Conservation (phyloP, 1,139 yeast species). For the Yamadazyma epiphylla region DNA sequence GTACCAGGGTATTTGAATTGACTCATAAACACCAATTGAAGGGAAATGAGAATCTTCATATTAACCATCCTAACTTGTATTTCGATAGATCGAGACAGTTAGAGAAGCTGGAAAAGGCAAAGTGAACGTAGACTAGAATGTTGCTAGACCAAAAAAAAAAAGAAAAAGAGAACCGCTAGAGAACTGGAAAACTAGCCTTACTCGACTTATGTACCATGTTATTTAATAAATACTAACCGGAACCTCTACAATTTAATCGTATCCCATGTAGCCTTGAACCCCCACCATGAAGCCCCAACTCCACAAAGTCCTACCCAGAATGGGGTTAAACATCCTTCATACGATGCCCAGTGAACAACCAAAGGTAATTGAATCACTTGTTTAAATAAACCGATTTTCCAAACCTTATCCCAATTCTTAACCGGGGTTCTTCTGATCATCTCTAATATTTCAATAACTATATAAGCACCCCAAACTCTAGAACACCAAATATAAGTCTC, state of each 20-base stretch:
- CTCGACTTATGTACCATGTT: too few species aligned
- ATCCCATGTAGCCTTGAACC: conserved; percentile 35
- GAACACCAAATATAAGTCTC: conserved; percentile 49
- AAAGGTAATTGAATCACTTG: conserved; percentile 50
- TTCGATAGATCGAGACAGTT: conserved; percentile 68
- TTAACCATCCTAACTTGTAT: conserved; percentile 84
- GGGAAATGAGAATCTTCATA: conserved; percentile 49
- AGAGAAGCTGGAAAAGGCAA: conserved; percentile 14
- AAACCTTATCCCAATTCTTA: conserved; percentile 31
- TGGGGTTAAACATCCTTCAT: conserved; percentile 50
- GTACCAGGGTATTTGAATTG: conserved; percentile 83
- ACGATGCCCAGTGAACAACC: conserved; percentile 56
- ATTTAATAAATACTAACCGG: too few species aligned
- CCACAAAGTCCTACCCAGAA: conserved; percentile 52
- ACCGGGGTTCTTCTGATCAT: conserved; percentile 38
- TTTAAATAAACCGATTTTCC: conserved; percentile 36
- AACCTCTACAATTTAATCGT: conserved; percentile 30
- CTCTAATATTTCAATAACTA: conserved; percentile 45
- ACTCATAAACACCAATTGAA: conserved; percentile 56
- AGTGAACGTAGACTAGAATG: not conserved
- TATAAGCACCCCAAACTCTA: conserved; percentile 55
- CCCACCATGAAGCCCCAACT: conserved; percentile 46
- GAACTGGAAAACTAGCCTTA: too few species aligned
- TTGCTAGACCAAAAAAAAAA: too few species aligned
- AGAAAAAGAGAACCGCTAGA: too few species aligned